Conservation (phyloP, 2,329 filamentous ascomycete genomes). For the Zymoseptoria ardabiliae region DNA sequence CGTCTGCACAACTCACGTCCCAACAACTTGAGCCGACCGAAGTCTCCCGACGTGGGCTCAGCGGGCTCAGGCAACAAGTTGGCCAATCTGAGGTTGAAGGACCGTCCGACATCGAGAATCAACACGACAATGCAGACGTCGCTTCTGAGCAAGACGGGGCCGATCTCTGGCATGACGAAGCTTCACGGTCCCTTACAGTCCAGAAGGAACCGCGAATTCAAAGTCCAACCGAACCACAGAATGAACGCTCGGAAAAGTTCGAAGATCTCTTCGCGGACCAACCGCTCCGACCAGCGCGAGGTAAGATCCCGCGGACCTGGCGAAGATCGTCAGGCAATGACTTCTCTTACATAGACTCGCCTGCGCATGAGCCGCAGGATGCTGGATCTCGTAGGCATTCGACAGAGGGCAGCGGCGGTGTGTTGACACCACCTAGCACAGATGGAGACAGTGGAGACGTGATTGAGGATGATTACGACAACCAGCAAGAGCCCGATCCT, state of each 20-base stretch:
- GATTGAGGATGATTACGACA: background rate
- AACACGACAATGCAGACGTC: conserved; percentile 9
- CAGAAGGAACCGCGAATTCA: background rate
- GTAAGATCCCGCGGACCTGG: conserved; percentile 38
- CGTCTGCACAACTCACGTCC: background rate
- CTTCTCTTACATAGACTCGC: conserved; percentile 34
- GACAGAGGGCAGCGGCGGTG: conserved; percentile 22
- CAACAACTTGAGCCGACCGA: background rate
- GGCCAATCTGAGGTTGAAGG: conserved; percentile 17
- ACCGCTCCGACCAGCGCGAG: conserved; percentile 29
- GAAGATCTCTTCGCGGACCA: conserved; percentile 32
- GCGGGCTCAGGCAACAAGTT: conserved; percentile 14
- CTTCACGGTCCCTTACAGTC: conserved; percentile 31
- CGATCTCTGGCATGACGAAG: conserved; percentile 45
- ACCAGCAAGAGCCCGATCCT: conserved; percentile 3
- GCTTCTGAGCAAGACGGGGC: conserved; percentile 12
- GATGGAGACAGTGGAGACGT: conserved; percentile 19
- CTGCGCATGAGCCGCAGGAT: conserved; percentile 17
- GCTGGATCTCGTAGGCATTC: conserved; percentile 10
- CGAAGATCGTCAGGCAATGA: conserved; percentile 34
- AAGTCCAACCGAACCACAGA: background rate
- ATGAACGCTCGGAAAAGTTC: conserved; percentile 17
- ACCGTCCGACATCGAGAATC: conserved; percentile 14
- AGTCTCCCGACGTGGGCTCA: background rate
- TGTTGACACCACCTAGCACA: conserved; percentile 29